Evolutionary conservation across 805 yeast species (phyloP).

Genomic region (Zygotorulaspora florentina): DNA sequence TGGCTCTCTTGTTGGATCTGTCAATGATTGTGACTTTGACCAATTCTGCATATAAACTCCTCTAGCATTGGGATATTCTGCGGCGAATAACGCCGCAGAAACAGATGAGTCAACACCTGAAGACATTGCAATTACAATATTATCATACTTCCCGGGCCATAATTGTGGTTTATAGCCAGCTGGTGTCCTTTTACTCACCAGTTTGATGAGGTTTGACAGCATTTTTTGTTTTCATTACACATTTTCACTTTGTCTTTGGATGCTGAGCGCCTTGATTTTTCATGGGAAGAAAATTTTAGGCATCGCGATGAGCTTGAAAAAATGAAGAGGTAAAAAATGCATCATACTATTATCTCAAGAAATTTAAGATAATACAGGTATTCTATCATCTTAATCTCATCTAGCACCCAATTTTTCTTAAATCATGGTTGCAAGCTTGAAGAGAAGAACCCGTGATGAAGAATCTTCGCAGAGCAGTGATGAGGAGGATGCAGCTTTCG

Average conservation of each 20-base stretch:
- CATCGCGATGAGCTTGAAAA: conserved; percentile 17
- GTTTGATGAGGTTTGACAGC: conserved; percentile 11
- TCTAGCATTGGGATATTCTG: conserved; percentile 52
- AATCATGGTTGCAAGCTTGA: conserved; percentile 7
- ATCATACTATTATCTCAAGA: neutral
- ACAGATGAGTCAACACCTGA: conserved; percentile 96
- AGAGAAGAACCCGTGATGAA: conserved; percentile 13
- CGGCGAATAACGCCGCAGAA: conserved; percentile 64
- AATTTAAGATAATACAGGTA: neutral
- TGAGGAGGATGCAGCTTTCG: conserved; percentile 43
- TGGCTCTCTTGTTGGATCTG: conserved; percentile 39
- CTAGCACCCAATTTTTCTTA: neutral
- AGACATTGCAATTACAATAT: conserved; percentile 84
- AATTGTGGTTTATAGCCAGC: conserved; percentile 16
- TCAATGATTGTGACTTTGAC: conserved; percentile 42
- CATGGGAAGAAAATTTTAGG: conserved; percentile 9
- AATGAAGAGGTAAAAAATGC: neutral
- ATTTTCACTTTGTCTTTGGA: neutral
- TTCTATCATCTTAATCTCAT: too few species aligned
- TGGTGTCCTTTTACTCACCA: conserved; percentile 10
- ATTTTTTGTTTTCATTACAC: conserved; percentile 6
- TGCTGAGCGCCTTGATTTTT: conserved; percentile 7
- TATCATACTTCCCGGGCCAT: conserved; percentile 50
- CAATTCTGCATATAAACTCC: conserved; percentile 96
- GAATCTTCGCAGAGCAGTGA: conserved; percentile 35